Evolutionary conservation across 2,329 filamentous ascomycete genomes (phyloP).

Genomic region (Cladorrhinum sp.): DNA sequence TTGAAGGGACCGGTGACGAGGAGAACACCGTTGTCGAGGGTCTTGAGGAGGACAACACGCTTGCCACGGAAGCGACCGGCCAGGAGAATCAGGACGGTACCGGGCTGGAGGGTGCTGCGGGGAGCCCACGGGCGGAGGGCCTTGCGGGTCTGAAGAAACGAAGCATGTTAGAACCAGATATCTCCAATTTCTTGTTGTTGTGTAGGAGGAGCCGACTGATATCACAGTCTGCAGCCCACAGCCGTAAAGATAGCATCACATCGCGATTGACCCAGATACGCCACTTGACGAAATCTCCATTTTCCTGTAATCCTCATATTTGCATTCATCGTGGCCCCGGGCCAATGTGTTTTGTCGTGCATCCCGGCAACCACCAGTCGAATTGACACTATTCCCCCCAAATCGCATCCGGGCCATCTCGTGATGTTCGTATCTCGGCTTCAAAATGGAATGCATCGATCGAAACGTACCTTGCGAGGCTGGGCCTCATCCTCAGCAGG

Average conservation of each 20-base stretch:
- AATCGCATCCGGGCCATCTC: slow-evolving; percentile 11
- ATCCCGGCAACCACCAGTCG: slow-evolving; percentile 13
- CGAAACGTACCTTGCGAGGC: slow-evolving; percentile 82
- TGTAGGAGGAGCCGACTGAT: background rate
- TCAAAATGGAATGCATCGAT: slow-evolving; percentile 36
- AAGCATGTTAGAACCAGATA: slow-evolving; percentile 30
- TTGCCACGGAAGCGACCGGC: slow-evolving; percentile 99
- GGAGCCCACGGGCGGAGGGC: slow-evolving; percentile 81
- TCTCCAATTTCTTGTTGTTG: background rate
- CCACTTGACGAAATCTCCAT: slow-evolving; percentile 11
- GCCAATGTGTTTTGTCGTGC: slow-evolving; percentile 6
- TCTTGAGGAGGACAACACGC: slow-evolving; percentile 98
- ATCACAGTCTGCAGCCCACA: background rate
- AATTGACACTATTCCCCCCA: slow-evolving; percentile 17
- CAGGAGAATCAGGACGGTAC: slow-evolving; percentile 96
- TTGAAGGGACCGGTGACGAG: slow-evolving; percentile 99
- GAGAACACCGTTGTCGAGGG: slow-evolving; percentile 94
- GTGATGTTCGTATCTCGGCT: slow-evolving; percentile 9
- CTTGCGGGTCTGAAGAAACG: slow-evolving; percentile 77
- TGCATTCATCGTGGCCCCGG: slow-evolving; percentile 1
- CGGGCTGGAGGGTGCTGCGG: slow-evolving; percentile 86
- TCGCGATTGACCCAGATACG: background rate
- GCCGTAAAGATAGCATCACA: background rate
- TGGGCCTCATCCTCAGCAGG: slow-evolving; percentile 86
- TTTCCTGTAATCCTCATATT: slow-evolving; percentile 3